phyloP scores from a whole-genome alignment of 768 basidiomycete genomes.

The Lyophyllum decastes region DNA sequence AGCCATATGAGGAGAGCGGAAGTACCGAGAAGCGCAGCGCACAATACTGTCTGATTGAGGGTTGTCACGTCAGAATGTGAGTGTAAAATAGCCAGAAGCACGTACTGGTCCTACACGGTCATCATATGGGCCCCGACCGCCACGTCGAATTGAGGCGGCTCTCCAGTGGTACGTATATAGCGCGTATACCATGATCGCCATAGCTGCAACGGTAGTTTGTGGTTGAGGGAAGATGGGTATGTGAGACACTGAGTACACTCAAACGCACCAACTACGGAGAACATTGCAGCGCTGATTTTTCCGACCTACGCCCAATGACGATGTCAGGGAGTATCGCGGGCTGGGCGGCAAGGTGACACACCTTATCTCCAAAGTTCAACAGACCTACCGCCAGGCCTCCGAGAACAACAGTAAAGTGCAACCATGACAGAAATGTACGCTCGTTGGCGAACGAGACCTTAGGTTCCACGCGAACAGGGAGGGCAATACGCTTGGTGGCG shows the following conservation, averaged over 20 bases:
- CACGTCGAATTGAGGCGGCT: slow-evolving; percentile 86
- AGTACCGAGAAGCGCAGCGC: slow-evolving; percentile 77
- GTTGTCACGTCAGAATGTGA: not conserved
- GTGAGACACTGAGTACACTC: slow-evolving; percentile 5
- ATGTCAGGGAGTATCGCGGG: not conserved
- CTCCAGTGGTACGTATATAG: slow-evolving; percentile 96
- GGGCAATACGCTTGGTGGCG: slow-evolving; percentile 91
- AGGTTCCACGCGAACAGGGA: slow-evolving; percentile 92
- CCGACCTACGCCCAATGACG: slow-evolving; percentile 63
- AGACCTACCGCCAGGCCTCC: slow-evolving; percentile 95
- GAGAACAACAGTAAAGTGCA: slow-evolving; percentile 96
- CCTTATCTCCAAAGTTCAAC: slow-evolving; percentile 97
- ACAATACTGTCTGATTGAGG: slow-evolving; percentile 69
- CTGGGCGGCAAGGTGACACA: slow-evolving; percentile 29
- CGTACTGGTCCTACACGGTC: slow-evolving; percentile 93
- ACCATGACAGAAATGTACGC: slow-evolving; percentile 96
- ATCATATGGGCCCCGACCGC: slow-evolving; percentile 94
- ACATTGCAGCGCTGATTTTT: slow-evolving; percentile 95
- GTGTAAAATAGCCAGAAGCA: slow-evolving; percentile 19
- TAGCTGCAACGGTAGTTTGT: slow-evolving; percentile 53
- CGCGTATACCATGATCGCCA: slow-evolving; percentile 97
- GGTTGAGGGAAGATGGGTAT: slow-evolving; percentile 10
- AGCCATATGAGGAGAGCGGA: slow-evolving; percentile 16
- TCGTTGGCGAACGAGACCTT: slow-evolving; percentile 96
- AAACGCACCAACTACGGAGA: slow-evolving; percentile 81